phyloP scores from a whole-genome alignment of 768 basidiomycete species.

The Pleurotus ostreatus region DNA sequence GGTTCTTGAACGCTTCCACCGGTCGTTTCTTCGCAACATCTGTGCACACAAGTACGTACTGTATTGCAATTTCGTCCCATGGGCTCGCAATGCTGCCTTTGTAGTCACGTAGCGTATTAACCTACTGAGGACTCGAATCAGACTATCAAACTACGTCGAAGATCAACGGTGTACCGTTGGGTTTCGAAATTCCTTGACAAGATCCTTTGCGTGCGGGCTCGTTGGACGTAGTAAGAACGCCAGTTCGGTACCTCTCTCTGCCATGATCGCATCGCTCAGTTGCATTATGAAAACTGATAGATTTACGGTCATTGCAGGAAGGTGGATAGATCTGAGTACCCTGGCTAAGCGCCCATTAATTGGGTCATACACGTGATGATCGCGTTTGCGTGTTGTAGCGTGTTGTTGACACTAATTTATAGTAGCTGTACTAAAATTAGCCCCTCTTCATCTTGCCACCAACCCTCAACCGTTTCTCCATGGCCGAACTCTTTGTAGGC shows the following conservation, averaged over 20 bases:
- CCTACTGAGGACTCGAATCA: constrained; percentile 22
- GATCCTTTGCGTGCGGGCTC: constrained; percentile 71
- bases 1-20: constrained; percentile 77
- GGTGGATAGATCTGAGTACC: neutral
- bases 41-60: constrained; percentile 73
- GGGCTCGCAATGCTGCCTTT: constrained; percentile 65
- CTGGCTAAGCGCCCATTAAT: neutral
- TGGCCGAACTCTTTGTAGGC: neutral
- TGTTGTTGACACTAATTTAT: constrained; percentile 7
- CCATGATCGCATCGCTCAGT: constrained; percentile 54
- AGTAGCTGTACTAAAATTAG: neutral
- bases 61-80: constrained; percentile 85
- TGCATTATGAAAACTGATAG: constrained; percentile 59
- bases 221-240: constrained; percentile 76
- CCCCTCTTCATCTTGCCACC: neutral
- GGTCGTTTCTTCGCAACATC: constrained; percentile 65
- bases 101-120: constrained; percentile 38
- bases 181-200: constrained; percentile 63
- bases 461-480: neutral
- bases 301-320: constrained; percentile 37
- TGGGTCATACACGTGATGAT: neutral
- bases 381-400: constrained; percentile 6
- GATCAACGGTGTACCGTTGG: constrained; percentile 29
- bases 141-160: neutral
- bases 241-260: constrained; percentile 64